Conservation (phyloP, 805 yeast species). For the Ogataea paraovalis region DNA sequence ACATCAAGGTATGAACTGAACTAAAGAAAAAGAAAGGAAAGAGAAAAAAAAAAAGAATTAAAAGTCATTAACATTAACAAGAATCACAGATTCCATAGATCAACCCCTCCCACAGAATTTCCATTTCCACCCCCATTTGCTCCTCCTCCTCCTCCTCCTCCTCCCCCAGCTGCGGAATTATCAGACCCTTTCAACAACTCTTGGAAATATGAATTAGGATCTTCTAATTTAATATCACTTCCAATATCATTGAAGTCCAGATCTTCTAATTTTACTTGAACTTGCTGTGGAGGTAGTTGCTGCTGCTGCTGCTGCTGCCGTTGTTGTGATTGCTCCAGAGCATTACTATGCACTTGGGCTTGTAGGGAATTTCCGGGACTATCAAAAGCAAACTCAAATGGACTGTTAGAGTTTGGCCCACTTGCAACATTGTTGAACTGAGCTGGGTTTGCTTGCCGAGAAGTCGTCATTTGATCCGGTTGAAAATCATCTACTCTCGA, state of each 20-base stretch:
- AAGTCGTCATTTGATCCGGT: background rate
- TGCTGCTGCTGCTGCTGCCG: constrained; percentile 3
- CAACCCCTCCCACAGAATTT: background rate
- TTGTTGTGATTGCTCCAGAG: background rate
- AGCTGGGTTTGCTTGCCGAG: background rate
- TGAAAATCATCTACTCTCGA: background rate
- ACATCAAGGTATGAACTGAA: background rate
- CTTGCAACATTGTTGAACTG: background rate
- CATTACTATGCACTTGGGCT: background rate
- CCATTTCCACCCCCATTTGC: background rate
- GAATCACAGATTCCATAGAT: constrained; percentile 3
- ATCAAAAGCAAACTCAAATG: constrained; percentile 13
- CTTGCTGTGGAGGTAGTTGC: constrained; percentile 1
- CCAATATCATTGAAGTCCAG: background rate
- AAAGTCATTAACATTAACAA: background rate
- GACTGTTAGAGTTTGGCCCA: constrained; percentile 6
- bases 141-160: no score
- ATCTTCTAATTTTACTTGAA: constrained; percentile 10
- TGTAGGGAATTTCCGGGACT: constrained; percentile 3
- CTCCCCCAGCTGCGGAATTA: background rate
- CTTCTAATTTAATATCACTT: constrained; percentile 8
- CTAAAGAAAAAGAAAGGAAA: background rate
- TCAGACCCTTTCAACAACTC: constrained; percentile 9
- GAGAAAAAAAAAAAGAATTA: background rate
- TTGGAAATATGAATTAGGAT: constrained; percentile 13